Evolutionary conservation across 129 eudicot species (phyloP), one percentile per base, ranked within the genome.

Genomic region (Flaveria robusta): DNA sequence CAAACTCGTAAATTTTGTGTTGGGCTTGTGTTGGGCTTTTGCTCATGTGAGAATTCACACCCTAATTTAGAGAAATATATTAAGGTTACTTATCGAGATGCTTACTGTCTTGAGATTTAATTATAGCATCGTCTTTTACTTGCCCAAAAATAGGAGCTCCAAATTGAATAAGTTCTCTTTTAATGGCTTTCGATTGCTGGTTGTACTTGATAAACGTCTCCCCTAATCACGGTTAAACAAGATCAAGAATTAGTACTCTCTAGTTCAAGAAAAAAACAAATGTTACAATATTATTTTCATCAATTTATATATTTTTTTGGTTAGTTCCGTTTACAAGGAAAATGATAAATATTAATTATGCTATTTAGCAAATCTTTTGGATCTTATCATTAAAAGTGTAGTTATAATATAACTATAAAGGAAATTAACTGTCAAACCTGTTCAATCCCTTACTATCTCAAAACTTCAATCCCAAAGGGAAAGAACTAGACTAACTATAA

Each of bases 131-230:
- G 24, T 94, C 93, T 87, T 88, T 91, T 79, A 95, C 82, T 16
- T 85, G 92, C 24, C 92, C 96, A 54, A 95, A 95, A 66, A 95
- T 86, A 59, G 99, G 95, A 86, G 84, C 90, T 68, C 99, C 99
- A 46, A 95, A 85, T 72, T 91, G 99, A 81, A 95, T 87, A 59
- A 89, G 85, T 81, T 95, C 97, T 86, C 99, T 86, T 77, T 91
- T 91, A 76, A 80, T 91, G 43, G 94, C 84, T 76, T 91, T 91
- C 2, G 86, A 71, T 68, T 91, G 99, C 82, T 94, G 97, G 85
- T 94, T 94, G 85, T 91, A 91, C 83, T 87, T 81, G 74, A 89
- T 85, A 80, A 87, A 95, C 39, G 97, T 91, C 72, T 91, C 95
- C 10, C 97, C 98, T 93, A 72, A 49, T 70, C 69, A 60, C 66